Percentiles rank a stretch among this genome's conserved stretches.
Conservation (phyloP, 1,284 basidiomycete species). For the Marasmius tenuissimus region DNA sequence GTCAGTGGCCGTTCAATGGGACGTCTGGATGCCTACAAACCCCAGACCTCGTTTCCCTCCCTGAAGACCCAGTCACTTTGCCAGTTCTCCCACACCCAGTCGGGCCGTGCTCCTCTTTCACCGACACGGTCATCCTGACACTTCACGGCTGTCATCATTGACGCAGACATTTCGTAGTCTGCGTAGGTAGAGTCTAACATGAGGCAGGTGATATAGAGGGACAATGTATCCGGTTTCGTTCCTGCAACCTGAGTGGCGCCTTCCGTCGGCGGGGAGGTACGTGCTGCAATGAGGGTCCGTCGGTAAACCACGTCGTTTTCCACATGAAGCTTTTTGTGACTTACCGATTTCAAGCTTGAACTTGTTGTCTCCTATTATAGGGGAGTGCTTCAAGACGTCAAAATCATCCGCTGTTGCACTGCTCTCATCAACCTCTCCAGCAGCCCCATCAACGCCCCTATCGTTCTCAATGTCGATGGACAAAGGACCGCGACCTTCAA, state of each 20-base stretch:
- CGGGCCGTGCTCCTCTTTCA: slow-evolving; percentile 61
- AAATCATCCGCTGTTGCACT: slow-evolving; percentile 36
- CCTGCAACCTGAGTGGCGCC: slow-evolving; percentile 16
- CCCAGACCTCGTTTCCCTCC: slow-evolving; percentile 71
- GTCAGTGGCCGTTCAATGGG: background rate
- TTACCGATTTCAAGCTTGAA: slow-evolving; percentile 71
- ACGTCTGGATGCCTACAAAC: slow-evolving; percentile 30
- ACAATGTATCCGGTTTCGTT: slow-evolving; percentile 41
- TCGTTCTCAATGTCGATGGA: slow-evolving; percentile 11
- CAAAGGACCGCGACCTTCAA: slow-evolving; percentile 36
- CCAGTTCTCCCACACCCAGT: slow-evolving; percentile 74
- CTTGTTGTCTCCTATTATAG: slow-evolving; percentile 67
- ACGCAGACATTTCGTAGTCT: slow-evolving; percentile 59
- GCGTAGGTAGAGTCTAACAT: slow-evolving; percentile 58
- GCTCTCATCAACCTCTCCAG: slow-evolving; percentile 15
- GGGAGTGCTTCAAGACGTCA: slow-evolving; percentile 63
- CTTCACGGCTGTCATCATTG: slow-evolving; percentile 75
- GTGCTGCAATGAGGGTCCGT: slow-evolving; percentile 19
- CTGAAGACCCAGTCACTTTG: slow-evolving; percentile 66
- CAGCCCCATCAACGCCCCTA: slow-evolving; percentile 18
- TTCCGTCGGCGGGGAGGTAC: slow-evolving; percentile 25
- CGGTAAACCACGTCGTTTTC: background rate
- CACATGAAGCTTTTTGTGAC: background rate
- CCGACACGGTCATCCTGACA: slow-evolving; percentile 61
- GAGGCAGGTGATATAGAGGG: slow-evolving; percentile 66